phyloP scores from a whole-genome alignment of 495 filamentous ascomycete genomes.

The Penicillium subrubescens region DNA sequence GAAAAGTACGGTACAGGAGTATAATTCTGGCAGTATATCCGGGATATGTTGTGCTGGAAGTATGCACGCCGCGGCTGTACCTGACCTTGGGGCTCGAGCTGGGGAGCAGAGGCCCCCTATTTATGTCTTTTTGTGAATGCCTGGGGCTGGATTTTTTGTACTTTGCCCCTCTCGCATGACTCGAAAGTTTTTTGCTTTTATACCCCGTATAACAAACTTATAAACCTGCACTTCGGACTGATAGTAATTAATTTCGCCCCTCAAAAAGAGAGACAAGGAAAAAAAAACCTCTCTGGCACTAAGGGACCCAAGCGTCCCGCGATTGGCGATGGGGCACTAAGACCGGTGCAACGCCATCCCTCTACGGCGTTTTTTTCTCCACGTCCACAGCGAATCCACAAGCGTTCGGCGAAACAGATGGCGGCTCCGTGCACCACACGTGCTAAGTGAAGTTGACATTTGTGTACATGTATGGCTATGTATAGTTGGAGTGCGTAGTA shows the following conservation, averaged over 20 bases:
- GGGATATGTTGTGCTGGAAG: not conserved
- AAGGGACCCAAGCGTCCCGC: slow-evolving; percentile 11
- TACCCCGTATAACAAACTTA: not conserved
- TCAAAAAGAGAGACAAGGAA: not conserved
- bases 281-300: not conserved
- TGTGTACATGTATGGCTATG: not conserved
- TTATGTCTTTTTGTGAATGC: not conserved
- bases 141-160: not conserved
- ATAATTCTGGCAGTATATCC: not conserved
- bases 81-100: not conserved
- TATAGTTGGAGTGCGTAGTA: not conserved
- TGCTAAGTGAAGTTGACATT: slow-evolving; percentile 4
- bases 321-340: slow-evolving; percentile 20
- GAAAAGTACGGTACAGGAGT: not conserved
- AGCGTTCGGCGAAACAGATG: slow-evolving; percentile 21
- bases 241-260: not conserved
- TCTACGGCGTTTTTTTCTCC: slow-evolving; percentile 21
- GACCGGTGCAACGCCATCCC: slow-evolving; percentile 25
- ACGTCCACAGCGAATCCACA: slow-evolving; percentile 22
- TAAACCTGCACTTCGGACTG: not conserved
- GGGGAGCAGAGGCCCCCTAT: not conserved
- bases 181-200: not conserved
- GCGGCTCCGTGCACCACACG: slow-evolving; percentile 28
- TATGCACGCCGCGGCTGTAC: slow-evolving; percentile 1
- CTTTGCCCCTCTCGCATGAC: not conserved